Percentiles rank a stretch among this genome's conserved stretches.
These are phyloP conservation scores for Knufia fluminis DNA, from an alignment of 2,329 filamentous ascomycete species.

Conservation along the genomic window DNA sequence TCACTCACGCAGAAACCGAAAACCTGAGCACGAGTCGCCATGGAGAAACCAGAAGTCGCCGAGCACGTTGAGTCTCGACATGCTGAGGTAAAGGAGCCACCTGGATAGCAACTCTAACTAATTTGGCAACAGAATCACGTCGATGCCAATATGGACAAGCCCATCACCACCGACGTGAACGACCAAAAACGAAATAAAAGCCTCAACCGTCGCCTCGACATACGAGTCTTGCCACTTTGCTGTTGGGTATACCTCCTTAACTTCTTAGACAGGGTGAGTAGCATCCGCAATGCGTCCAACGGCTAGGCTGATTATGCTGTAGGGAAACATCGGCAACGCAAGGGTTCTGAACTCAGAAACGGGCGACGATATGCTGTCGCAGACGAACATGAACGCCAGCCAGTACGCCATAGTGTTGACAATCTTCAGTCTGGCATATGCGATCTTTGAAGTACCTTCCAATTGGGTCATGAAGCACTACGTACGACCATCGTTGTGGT, in stretches of 20 bases:
- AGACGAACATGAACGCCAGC: conserved; percentile 52
- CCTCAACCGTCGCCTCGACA: conserved; percentile 33
- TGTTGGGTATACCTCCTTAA: conserved; percentile 57
- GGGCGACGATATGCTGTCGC: conserved; percentile 52
- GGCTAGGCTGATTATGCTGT: too few relatives aligned
- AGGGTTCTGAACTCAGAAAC: conserved; percentile 55
- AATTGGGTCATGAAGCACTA: conserved; percentile 41
- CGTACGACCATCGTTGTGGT: conserved; percentile 30
- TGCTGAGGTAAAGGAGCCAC: conserved; percentile 38
- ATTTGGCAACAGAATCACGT: conserved; percentile 29
- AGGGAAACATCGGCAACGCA: conserved; percentile 59
- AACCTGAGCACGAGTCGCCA: not conserved
- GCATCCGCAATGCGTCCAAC: not conserved
- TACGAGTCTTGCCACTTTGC: conserved; percentile 55
- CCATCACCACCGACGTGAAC: not conserved
- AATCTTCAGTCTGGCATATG: conserved; percentile 41
- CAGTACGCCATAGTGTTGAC: conserved; percentile 49
- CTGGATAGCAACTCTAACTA: conserved; percentile 26
- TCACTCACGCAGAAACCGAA: not conserved
- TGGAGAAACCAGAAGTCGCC: conserved; percentile 32
- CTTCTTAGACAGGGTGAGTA: conserved; percentile 56
- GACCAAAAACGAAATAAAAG: conserved; percentile 12
- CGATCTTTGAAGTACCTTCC: conserved; percentile 42
- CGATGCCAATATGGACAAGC: not conserved
- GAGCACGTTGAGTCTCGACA: conserved; percentile 35